phyloP scores from a whole-genome alignment of 306 rosid genomes.

The Corylus avellana region DNA sequence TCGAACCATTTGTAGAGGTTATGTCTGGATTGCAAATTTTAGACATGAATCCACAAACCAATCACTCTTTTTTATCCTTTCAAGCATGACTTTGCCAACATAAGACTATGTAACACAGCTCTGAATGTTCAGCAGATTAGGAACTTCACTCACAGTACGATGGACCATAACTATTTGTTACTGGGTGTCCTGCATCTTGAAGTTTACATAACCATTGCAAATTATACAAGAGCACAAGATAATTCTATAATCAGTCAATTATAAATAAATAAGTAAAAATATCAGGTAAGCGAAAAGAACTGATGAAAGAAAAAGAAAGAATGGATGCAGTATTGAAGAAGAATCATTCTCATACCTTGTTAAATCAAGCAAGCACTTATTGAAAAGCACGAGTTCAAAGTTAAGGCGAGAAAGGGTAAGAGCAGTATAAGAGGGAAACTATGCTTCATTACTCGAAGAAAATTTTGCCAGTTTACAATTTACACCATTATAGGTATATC shows the following conservation, averaged over 20 bases:
- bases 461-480: neutral
- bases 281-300: neutral
- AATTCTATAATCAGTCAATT: neutral
- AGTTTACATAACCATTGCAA: neutral
- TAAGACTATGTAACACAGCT: neutral
- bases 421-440: constrained; percentile 1
- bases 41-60: neutral
- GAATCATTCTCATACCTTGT: neutral
- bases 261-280: neutral
- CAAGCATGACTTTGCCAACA: neutral
- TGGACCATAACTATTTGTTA: neutral
- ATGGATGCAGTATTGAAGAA: neutral
- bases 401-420: neutral
- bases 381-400: neutral
- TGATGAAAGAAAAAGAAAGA: neutral
- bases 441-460: constrained; percentile 1
- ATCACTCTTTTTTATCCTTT: neutral
- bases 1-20: neutral
- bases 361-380: neutral
- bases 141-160: neutral
- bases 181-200: neutral
- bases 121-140: neutral
- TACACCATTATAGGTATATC: constrained; percentile 13
- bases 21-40: neutral
- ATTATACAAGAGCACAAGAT: neutral